phyloP scores from a whole-genome alignment of 225 moss, liverwort and hornwort species.

The Asterella californica region DNA sequence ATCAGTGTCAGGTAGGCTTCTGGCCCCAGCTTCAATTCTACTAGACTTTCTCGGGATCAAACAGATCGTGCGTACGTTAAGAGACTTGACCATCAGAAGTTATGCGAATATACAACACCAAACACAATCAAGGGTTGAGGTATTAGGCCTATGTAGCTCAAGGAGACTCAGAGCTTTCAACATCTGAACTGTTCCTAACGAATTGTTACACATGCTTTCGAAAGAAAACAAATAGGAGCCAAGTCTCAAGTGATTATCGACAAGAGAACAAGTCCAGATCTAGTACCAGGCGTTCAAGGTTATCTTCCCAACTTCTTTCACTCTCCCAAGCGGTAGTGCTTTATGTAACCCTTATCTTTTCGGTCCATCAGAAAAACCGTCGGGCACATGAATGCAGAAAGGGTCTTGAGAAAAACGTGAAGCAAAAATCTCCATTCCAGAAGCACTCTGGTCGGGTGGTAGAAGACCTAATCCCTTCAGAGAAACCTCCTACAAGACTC shows the following conservation, averaged over 20 bases:
- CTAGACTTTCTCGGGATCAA: background rate
- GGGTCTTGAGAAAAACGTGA: background rate
- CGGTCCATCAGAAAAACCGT: background rate
- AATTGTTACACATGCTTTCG: background rate
- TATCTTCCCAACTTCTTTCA: background rate
- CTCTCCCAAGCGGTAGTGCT: background rate
- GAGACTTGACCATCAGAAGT: background rate
- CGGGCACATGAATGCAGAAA: background rate
- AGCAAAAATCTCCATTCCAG: background rate
- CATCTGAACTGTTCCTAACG: background rate
- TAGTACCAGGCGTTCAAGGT: too few relatives aligned
- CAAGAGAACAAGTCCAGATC: background rate
- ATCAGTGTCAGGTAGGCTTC: constrained; percentile 11
- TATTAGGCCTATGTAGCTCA: background rate
- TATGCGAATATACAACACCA: background rate
- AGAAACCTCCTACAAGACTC: background rate
- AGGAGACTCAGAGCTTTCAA: background rate
- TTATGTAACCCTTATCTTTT: background rate
- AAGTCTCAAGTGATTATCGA: background rate
- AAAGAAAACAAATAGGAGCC: background rate
- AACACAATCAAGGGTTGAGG: background rate
- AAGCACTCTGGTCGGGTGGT: background rate
- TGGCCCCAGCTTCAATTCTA: background rate
- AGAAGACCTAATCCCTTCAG: background rate
- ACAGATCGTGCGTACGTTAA: background rate